Conservation (phyloP, 495 filamentous ascomycete species). For the Xanthoparmelia taractica region DNA sequence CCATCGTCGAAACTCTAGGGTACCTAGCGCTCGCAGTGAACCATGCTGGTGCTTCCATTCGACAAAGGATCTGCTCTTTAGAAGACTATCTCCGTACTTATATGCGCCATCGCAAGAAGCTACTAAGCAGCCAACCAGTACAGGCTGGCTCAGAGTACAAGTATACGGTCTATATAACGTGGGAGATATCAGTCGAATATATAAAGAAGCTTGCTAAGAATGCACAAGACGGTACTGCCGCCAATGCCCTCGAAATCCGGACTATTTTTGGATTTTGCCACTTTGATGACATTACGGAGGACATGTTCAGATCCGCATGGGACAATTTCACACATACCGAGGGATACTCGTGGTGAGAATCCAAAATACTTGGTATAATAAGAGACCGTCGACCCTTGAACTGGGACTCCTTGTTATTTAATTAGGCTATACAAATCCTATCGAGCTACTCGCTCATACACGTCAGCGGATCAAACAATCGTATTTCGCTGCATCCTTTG, state of each 20-base stretch:
- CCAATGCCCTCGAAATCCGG: constrained; percentile 29
- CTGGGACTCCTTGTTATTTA: neutral
- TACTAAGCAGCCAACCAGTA: constrained; percentile 11
- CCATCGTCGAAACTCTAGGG: constrained; percentile 30
- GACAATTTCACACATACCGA: neutral
- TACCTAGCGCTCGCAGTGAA: constrained; percentile 36
- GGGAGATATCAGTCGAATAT: constrained; percentile 27
- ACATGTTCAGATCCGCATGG: constrained; percentile 16
- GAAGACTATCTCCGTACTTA: constrained; percentile 30
- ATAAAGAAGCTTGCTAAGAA: constrained; percentile 12
- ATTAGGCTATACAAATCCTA: neutral
- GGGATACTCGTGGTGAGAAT: neutral
- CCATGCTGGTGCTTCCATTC: constrained; percentile 34
- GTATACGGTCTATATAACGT: constrained; percentile 31
- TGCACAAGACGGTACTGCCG: constrained; percentile 13
- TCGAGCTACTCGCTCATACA: constrained; percentile 1
- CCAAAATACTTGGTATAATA: neutral
- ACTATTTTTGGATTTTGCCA: constrained; percentile 36
- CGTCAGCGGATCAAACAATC: constrained; percentile 17
- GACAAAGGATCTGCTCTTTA: constrained; percentile 27
- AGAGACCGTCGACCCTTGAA: neutral
- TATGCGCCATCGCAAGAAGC: constrained; percentile 22
- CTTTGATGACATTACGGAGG: constrained; percentile 26
- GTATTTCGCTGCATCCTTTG: constrained; percentile 29
- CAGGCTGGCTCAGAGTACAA: constrained; percentile 18